Evolutionary conservation across 2,329 filamentous ascomycete species (phyloP), one percentile per base, ranked within the genome.

Genomic region (Cylindrodendrum hubeiense): DNA sequence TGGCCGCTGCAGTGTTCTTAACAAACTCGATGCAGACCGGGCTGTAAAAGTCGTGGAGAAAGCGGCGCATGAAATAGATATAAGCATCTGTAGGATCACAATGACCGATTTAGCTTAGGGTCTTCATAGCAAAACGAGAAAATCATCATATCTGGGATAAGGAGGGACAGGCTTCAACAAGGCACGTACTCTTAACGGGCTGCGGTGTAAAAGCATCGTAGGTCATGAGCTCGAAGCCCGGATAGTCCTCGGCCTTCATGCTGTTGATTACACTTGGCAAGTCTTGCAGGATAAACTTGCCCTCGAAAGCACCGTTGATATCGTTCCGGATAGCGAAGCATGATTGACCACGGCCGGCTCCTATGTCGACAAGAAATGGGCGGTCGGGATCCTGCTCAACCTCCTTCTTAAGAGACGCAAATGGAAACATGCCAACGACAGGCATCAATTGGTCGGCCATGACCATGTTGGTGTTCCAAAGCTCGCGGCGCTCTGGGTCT

Each of bases 341-440:
- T 2, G 76, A 76, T 52, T 79, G 76, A 2, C 76, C 77, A 19
- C 75, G 69, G 1, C 77, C 77, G 1, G 75, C 76, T 4, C 74
- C 77, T 1, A 79, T 70, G 37, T 79, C 77, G 13, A 79, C 76
- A 15, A 79, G 57, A 50, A 74, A 77, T 1, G 76, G 66, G 3
- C 77, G 69, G 19, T 73, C 70, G 0, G 76, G 77, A 13, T 78
- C 71, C 49, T 71, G 63, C 22, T 74, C 66, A 3, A 78, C 76
- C 24, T 74, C 71, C 2, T 73, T 70, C 52, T 72, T 74, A 3
- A 79, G 65, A 3, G 74, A 70, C 1, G 67, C 62, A 53, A 78
- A 79, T 1, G 76, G 78, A n/a, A 79, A 79, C 78, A 79, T 79
- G 53, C 77, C 78, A 3, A 67, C 43, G 15, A 79, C 74, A 8